These are phyloP conservation scores for Aphanoascus verrucosus DNA, from an alignment of 2,329 filamentous ascomycete genomes.

Conservation along the genomic window DNA sequence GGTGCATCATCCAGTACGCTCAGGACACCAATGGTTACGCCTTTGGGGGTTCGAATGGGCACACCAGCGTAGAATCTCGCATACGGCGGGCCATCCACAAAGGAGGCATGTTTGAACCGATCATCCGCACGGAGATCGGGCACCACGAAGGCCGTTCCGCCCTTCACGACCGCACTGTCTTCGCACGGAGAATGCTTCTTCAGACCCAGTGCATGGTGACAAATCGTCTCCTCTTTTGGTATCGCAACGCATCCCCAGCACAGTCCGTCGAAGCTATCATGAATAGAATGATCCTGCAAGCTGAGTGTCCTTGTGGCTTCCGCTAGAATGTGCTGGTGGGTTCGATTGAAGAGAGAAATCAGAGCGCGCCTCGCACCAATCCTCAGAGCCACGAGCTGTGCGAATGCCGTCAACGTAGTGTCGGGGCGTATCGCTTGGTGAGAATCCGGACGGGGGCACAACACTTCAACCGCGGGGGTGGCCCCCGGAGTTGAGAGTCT, in stretches of 20 bases:
- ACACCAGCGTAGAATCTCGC: slow-evolving; percentile 45
- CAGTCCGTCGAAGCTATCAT: slow-evolving; percentile 2
- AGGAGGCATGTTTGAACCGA: slow-evolving; percentile 21
- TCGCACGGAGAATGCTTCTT: too few relatives aligned
- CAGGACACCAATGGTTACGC: slow-evolving; percentile 48
- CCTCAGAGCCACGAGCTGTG: slow-evolving; percentile 22
- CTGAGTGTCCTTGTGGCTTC: slow-evolving; percentile 20
- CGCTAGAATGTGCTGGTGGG: slow-evolving; percentile 20
- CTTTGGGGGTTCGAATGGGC: slow-evolving; percentile 46
- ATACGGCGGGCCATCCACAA: slow-evolving; percentile 22
- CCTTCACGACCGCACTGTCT: background rate
- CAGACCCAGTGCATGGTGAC: slow-evolving; percentile 8
- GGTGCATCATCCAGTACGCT: slow-evolving; percentile 46
- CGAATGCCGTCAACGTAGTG: slow-evolving; percentile 20
- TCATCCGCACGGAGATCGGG: slow-evolving; percentile 27
- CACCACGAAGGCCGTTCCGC: slow-evolving; percentile 18
- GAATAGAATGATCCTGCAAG: slow-evolving; percentile 15
- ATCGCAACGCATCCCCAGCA: background rate
- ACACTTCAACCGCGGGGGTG: too few relatives aligned
- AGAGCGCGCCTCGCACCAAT: slow-evolving; percentile 18
- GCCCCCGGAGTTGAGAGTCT: too few relatives aligned
- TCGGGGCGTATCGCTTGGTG: slow-evolving; percentile 8
- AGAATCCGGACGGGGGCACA: too few relatives aligned
- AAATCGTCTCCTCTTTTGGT: background rate
- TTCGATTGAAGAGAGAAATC: slow-evolving; percentile 17